Evolutionary conservation across 2,329 filamentous ascomycete genomes (phyloP).

Genomic region (Parastagonospora nodorum): DNA sequence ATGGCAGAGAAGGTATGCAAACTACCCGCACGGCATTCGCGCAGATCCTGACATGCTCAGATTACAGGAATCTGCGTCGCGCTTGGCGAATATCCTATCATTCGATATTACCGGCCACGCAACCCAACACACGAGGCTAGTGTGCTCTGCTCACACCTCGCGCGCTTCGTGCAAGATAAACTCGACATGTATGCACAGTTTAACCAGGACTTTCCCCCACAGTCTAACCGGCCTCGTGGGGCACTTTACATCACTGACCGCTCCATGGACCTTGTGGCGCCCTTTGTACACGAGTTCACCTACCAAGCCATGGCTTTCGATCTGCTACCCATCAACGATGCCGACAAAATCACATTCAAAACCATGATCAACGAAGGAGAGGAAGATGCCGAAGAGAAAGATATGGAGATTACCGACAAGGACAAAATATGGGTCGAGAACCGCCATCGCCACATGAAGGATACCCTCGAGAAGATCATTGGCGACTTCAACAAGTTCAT

Average conservation of each 20-base stretch:
- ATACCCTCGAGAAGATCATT: slow-evolving; percentile 92
- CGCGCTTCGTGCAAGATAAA: slow-evolving; percentile 88
- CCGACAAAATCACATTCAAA: slow-evolving; percentile 84
- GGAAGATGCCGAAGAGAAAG: slow-evolving; percentile 75
- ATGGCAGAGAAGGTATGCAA: slow-evolving; percentile 80
- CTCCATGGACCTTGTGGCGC: slow-evolving; percentile 88
- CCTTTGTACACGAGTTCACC: slow-evolving; percentile 92
- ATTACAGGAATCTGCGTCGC: slow-evolving; percentile 87
- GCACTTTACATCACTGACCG: slow-evolving; percentile 87
- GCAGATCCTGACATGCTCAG: slow-evolving; percentile 50
- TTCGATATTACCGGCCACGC: slow-evolving; percentile 84
- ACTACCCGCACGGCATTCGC: background rate
- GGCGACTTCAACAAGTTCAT: slow-evolving; percentile 92
- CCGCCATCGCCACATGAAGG: slow-evolving; percentile 95
- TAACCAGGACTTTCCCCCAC: slow-evolving; percentile 83
- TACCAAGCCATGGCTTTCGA: slow-evolving; percentile 99
- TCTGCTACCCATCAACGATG: slow-evolving; percentile 83
- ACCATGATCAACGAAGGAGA: slow-evolving; percentile 78
- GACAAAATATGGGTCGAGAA: slow-evolving; percentile 97
- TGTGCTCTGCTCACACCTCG: slow-evolving; percentile 85
- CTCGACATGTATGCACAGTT: slow-evolving; percentile 86
- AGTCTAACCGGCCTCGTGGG: slow-evolving; percentile 76
- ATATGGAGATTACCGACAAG: slow-evolving; percentile 87
- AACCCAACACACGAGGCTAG: slow-evolving; percentile 81
- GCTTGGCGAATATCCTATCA: slow-evolving; percentile 90